phyloP scores from a whole-genome alignment of 1,284 basidiomycete species.

The Ceratorhiza oryzae-sativae region DNA sequence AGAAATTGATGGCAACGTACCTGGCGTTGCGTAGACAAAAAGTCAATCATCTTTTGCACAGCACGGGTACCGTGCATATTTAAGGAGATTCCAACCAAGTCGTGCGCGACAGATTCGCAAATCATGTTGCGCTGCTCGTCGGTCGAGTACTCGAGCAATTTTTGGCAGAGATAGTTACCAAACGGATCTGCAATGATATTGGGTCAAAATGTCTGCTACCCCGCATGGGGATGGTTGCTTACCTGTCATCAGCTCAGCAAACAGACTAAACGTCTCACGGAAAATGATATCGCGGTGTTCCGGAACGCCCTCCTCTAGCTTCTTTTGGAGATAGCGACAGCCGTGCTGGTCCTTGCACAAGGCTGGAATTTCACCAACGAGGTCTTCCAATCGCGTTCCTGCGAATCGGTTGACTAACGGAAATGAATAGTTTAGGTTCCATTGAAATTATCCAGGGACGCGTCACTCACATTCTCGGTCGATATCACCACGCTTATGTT shows the following conservation, averaged over 20 bases:
- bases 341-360: conserved; percentile 99
- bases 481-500: conserved; percentile 92
- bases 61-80: conserved; percentile 99
- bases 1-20: conserved; percentile 58
- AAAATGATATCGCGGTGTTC: conserved; percentile 99
- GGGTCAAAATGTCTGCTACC: neutral
- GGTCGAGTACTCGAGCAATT: conserved; percentile 95
- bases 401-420: conserved; percentile 90
- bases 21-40: conserved; percentile 94
- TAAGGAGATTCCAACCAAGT: conserved; percentile 96
- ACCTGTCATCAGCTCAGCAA: conserved; percentile 98
- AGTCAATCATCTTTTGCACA: conserved; percentile 99
- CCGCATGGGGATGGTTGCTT: conserved; percentile 41
- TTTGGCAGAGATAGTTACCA: conserved; percentile 99
- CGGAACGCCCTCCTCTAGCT: conserved; percentile 93
- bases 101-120: conserved; percentile 96
- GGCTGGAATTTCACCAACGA: conserved; percentile 91
- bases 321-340: conserved; percentile 98
- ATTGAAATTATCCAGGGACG: conserved; percentile 13
- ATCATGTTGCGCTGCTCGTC: conserved; percentile 98
- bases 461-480: conserved; percentile 77
- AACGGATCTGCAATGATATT: conserved; percentile 79
- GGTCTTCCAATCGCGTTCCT: conserved; percentile 92
- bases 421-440: neutral
- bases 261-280: conserved; percentile 96